phyloP scores from a whole-genome alignment of 2,329 filamentous ascomycete species.

The Colletotrichum sansevieriae region DNA sequence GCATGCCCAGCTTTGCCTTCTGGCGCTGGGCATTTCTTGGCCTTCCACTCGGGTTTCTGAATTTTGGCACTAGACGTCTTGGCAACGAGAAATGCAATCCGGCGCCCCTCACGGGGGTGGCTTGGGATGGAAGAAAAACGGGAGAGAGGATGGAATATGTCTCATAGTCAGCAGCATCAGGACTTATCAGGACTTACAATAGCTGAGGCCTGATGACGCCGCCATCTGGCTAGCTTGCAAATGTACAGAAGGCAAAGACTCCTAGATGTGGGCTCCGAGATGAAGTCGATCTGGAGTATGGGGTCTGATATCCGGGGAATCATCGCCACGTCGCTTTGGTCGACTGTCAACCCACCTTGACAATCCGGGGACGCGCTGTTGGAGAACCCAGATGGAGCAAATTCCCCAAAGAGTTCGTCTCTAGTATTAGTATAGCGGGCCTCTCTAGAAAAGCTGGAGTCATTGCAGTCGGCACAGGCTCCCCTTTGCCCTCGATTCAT shows the following conservation, averaged over 20 bases:
- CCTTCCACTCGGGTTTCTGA: constrained; percentile 21
- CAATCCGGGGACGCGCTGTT: constrained; percentile 26
- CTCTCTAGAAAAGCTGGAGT: constrained; percentile 16
- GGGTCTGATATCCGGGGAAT: constrained; percentile 35
- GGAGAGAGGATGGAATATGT: constrained; percentile 4
- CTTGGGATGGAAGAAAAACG: background rate
- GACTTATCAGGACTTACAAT: too few relatives aligned
- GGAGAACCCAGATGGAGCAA: background rate
- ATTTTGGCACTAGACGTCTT: constrained; percentile 14
- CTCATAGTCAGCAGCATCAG: constrained; percentile 9
- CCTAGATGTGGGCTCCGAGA: constrained; percentile 16
- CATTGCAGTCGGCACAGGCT: background rate
- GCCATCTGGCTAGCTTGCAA: too few relatives aligned
- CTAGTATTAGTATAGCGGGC: constrained; percentile 4
- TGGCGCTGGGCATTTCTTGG: constrained; percentile 38
- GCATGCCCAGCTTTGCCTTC: constrained; percentile 36
- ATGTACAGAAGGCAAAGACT: background rate
- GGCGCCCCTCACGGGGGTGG: constrained; percentile 1
- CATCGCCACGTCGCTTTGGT: constrained; percentile 22
- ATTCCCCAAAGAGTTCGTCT: constrained; percentile 6
- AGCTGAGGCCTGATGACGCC: background rate
- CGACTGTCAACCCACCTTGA: constrained; percentile 23
- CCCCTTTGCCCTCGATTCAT: background rate
- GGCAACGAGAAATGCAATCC: constrained; percentile 4
- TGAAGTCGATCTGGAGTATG: background rate